Base-by-base conservation (phyloP, 1,284 basidiomycete genomes). In the Lentinula novae-zelandiae region DNA sequence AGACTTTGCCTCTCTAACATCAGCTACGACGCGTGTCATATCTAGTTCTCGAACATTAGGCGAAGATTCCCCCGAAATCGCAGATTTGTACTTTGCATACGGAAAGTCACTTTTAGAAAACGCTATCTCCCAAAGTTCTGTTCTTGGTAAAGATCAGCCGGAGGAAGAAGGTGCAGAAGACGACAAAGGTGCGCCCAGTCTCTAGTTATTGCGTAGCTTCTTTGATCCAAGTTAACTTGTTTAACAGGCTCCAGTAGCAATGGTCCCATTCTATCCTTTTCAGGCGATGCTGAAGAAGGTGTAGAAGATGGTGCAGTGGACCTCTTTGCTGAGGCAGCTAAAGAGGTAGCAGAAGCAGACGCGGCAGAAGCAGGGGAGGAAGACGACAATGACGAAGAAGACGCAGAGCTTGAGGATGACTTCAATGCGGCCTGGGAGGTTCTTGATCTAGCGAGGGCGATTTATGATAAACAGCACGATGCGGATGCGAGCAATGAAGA, bases 371-470 rank as follows among this genome's bases (percentile, higher is more conserved):
- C 73, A 33, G 78, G 72, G 0, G 79, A 74, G 0, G 79, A 78
- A 3, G 78, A 75, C 1, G 83, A 79, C 3, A 82, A 81, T 0
- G 86, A 80, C 17, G 86, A 77, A 2, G 86, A 83, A 0, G 85
- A 87, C 10, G 87, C 69, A 2, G 89, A 90, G 67, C 92, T 90
- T 0, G 94, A 96, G 69, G 93, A 96, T 67, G 93, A 96, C 71
- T 96, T 95, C 72, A 95, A 95, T 67, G 93, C 93, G 34, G 93
- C 94, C 12, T 96, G 94, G 94, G 93, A 96, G 70, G 89, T 94
- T 1, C 79, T 96, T 20, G 94, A 96, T 67, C 85, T 95, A 58
- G 93, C 94, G 17, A 81, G 93, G 49, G 85, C 87, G 5, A 87
- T 95, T 62, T 96, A 92, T 70, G 84, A 87, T 65, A 90, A 88